These are phyloP conservation scores for Hymenochaete sp. DNA, from an alignment of 1,284 basidiomycete species.

Conservation along the genomic window DNA sequence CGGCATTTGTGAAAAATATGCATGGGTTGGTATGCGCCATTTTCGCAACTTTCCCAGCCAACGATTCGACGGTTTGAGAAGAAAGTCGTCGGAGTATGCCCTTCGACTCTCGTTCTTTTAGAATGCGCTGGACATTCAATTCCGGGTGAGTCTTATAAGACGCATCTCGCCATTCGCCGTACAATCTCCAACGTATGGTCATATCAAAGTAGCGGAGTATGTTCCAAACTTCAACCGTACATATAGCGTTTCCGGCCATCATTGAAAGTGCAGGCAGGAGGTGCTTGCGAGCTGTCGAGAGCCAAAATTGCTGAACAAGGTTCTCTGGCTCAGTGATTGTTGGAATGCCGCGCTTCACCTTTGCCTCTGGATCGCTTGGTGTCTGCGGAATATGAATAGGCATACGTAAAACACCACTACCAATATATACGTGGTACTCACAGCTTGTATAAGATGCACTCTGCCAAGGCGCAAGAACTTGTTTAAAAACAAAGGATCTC, in stretches of 20 bases:
- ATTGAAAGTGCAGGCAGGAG: slow-evolving; percentile 85
- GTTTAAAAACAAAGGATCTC: slow-evolving; percentile 57
- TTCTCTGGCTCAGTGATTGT: slow-evolving; percentile 44
- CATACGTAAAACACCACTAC: slow-evolving; percentile 21
- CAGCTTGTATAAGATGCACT: slow-evolving; percentile 36
- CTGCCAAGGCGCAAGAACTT: slow-evolving; percentile 55
- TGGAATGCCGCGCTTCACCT: slow-evolving; percentile 35
- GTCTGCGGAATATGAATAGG: slow-evolving; percentile 32
- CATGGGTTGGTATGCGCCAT: slow-evolving; percentile 90
- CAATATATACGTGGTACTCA: slow-evolving; percentile 23
- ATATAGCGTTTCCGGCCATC: slow-evolving; percentile 78
- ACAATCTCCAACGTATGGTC: slow-evolving; percentile 77
- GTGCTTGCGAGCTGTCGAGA: slow-evolving; percentile 69
- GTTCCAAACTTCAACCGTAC: slow-evolving; percentile 82
- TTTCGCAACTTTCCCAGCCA: slow-evolving; percentile 89
- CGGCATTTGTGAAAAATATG: slow-evolving; percentile 83
- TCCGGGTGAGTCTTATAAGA: slow-evolving; percentile 67
- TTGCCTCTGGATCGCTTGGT: slow-evolving; percentile 35
- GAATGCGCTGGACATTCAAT: slow-evolving; percentile 59
- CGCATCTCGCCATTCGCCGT: slow-evolving; percentile 89
- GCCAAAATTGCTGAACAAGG: slow-evolving; percentile 68
- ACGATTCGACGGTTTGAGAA: slow-evolving; percentile 72
- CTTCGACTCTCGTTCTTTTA: slow-evolving; percentile 72
- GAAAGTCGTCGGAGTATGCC: slow-evolving; percentile 73
- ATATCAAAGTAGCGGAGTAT: slow-evolving; percentile 75